Evolutionary conservation across 768 basidiomycete genomes (phyloP), one percentile per base, ranked within the genome.

Genomic region (Mycena metata): DNA sequence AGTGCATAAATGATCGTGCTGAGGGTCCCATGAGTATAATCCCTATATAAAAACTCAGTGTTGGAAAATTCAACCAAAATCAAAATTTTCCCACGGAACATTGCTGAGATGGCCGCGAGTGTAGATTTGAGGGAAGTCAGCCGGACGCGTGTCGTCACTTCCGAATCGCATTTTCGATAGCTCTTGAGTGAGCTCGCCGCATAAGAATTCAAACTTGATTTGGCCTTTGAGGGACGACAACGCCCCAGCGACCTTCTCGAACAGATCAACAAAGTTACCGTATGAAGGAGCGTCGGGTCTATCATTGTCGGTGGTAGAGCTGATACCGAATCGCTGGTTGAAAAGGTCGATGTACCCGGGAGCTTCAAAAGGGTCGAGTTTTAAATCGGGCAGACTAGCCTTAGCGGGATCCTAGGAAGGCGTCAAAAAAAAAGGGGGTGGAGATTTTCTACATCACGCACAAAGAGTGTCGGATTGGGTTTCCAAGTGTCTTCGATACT

Each of bases 11-110:
- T 33, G n/a, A 65, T 51, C 4, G 46, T 58, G 36, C 58, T 65
- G 30, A 65, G 56, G 19, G 64, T 57, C 19, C 64, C 64, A 23
- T 65, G 64, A 19, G 64, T 65, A 51, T 65, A 65, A 43, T 65
- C 64, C 3, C 64, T 65, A 30, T 30, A 30, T 30, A 23, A 6
- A 13, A 1, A 24, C 43, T 30, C 43, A 19, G 51, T 45, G 46
- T 50, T 61, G 7, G n/a, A 24, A 19, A 24, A n/a, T 33, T 35
- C 23, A 50, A 58, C 13, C 23, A 49, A 12, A 21, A 3, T 1
- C 7, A 26, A 46, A 46, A 24, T 41, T 11, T 5, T 10, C 63
- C 35, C 41, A 65, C 64, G 64, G 64, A 15, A 65, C 49, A 51
- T 65, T 65, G 15, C 55, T 65, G 39, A 65, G 64, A 24, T 65